phyloP scores from a whole-genome alignment of 306 rosid genomes.

The Delonix regia region DNA sequence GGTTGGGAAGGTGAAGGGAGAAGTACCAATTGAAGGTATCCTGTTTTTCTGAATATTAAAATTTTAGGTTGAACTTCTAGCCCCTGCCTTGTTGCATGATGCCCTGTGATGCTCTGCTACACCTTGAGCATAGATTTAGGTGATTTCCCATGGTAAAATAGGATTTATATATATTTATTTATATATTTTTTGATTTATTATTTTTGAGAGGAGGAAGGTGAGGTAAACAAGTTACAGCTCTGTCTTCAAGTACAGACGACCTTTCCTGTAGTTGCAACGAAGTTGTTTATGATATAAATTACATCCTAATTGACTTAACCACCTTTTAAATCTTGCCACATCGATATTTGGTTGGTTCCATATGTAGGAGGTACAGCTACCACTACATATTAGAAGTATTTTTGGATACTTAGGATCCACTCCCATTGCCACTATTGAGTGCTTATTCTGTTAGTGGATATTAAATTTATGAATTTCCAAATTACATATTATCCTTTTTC shows the following conservation, averaged over 20 bases:
- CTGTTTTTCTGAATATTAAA: background rate
- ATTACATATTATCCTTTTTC: constrained; percentile 14
- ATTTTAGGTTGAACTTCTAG: constrained; percentile 9
- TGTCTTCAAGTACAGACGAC: background rate
- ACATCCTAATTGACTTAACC: constrained; percentile 5
- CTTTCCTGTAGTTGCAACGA: constrained; percentile 14
- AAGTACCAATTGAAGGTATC: background rate
- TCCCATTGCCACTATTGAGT: background rate
- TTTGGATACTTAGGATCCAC: background rate
- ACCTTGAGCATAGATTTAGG: constrained; percentile 7
- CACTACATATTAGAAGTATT: background rate
- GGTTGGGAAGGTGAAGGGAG: background rate
- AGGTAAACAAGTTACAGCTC: background rate
- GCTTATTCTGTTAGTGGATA: constrained; percentile 20
- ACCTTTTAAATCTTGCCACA: background rate
- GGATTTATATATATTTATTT: background rate
- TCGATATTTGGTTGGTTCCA: constrained; percentile 12
- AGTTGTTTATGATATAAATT: background rate
- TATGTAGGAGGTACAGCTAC: background rate
- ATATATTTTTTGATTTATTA: background rate
- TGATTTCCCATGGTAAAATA: background rate
- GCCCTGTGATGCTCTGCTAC: constrained; percentile 1
- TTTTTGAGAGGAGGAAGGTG: background rate
- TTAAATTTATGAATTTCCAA: background rate
- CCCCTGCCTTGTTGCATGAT: constrained; percentile 13